Evolutionary conservation across 768 basidiomycete genomes (phyloP).

Genomic region (Phlegmacium glaucopus): DNA sequence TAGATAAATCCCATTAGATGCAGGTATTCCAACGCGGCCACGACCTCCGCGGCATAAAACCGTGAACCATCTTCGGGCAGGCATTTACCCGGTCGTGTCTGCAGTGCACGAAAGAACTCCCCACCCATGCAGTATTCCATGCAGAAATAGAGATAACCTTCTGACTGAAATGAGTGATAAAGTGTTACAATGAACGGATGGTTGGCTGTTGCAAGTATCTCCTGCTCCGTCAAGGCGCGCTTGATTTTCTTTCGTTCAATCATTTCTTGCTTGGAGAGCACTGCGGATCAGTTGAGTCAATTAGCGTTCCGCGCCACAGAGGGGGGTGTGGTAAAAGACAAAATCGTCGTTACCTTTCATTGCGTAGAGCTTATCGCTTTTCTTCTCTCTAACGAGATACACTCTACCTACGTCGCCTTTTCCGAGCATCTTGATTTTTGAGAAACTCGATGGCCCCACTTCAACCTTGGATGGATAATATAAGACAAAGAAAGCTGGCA

Average conservation of each 20-base stretch:
- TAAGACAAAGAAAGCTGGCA: constrained; percentile 10
- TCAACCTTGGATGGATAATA: constrained; percentile 60
- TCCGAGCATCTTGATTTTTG: constrained; percentile 97
- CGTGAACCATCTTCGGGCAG: constrained; percentile 92
- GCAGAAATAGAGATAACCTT: constrained; percentile 97
- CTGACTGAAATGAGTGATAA: constrained; percentile 98
- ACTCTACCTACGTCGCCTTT: constrained; percentile 99
- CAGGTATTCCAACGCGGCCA: constrained; percentile 95
- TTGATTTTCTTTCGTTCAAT: constrained; percentile 99
- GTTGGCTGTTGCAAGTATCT: constrained; percentile 97
- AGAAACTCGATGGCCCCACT: constrained; percentile 90
- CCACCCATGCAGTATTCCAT: constrained; percentile 99
- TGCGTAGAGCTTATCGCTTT: constrained; percentile 91
- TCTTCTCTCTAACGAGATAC: constrained; percentile 98
- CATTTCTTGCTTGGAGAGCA: constrained; percentile 99
- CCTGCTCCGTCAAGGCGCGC: constrained; percentile 96
- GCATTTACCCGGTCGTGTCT: constrained; percentile 95
- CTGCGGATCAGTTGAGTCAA: constrained; percentile 48
- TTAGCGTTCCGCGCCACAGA: constrained; percentile 34
- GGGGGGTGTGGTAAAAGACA: constrained; percentile 20
- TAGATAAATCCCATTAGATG: constrained; percentile 99
- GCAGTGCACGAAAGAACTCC: constrained; percentile 97
- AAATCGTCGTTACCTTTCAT: constrained; percentile 85
- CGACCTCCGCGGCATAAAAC: constrained; percentile 98
- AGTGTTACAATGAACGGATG: constrained; percentile 99